Evolutionary conservation across 164 flowering plant genomes (phyloP).

Genomic region (Amborella trichopoda): DNA sequence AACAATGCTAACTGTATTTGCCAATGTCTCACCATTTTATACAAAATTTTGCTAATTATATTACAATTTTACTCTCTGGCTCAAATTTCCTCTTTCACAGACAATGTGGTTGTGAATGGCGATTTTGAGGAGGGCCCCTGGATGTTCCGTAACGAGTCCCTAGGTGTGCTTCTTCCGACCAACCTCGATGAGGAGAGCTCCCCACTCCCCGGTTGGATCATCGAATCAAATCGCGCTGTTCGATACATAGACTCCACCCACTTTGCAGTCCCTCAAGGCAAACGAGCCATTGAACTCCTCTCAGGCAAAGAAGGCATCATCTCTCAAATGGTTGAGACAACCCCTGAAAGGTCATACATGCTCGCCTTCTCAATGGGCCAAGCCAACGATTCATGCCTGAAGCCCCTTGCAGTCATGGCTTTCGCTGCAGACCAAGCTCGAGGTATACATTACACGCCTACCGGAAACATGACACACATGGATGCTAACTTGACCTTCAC

Average conservation of each 20-base stretch:
- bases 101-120: constrained; percentile 71
- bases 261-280: constrained; percentile 65
- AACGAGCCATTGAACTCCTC: constrained; percentile 73
- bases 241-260: constrained; percentile 79
- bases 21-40: too few relatives aligned
- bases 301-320: constrained; percentile 98
- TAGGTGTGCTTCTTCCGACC: constrained; percentile 88
- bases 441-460: constrained; percentile 55
- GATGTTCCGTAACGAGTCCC: constrained; percentile 65
- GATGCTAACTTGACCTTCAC: constrained; percentile 60
- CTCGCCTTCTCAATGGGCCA: constrained; percentile 65
- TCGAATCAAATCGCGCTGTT: constrained; percentile 87
- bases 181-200: constrained; percentile 83
- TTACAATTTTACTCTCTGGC: too few relatives aligned
- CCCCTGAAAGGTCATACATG: constrained; percentile 41
- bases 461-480: constrained; percentile 47
- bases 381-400: constrained; percentile 70
- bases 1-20: too few relatives aligned
- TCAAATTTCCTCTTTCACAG: constrained; percentile 30
- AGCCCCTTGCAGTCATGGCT: constrained; percentile 83
- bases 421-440: constrained; percentile 92
- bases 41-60: background rate
- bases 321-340: constrained; percentile 85
- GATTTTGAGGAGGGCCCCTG: constrained; percentile 95
- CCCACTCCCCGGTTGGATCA: constrained; percentile 82